Percentiles rank a stretch among this genome's conserved stretches.
phyloP scores from a whole-genome alignment of 2,329 filamentous ascomycete genomes.

The Colletotrichum musicola region DNA sequence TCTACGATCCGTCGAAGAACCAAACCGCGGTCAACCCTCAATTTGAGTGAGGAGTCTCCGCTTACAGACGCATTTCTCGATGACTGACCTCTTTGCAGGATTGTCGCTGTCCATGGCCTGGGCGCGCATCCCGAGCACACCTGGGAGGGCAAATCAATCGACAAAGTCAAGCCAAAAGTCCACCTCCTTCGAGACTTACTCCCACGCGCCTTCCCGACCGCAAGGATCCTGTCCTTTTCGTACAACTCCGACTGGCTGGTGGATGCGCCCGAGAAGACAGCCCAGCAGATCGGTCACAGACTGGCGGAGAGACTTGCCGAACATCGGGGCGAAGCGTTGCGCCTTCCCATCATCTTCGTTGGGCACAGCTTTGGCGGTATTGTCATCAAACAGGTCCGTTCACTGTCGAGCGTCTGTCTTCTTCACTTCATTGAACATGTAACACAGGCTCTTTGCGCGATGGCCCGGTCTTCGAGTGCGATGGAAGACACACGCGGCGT shows the following conservation, averaged over 20 bases:
- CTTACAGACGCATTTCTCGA: too few species aligned
- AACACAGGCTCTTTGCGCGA: neutral
- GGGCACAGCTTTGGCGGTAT: constrained; percentile 19
- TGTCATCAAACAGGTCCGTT: constrained; percentile 15
- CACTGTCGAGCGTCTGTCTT: neutral
- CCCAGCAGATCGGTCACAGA: constrained; percentile 36
- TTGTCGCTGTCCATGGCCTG: constrained; percentile 42
- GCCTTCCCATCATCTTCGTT: constrained; percentile 40
- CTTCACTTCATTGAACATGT: neutral
- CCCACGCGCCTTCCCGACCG: constrained; percentile 33
- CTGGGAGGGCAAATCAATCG: constrained; percentile 21
- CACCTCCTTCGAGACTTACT: constrained; percentile 3
- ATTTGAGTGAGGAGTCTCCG: too few species aligned
- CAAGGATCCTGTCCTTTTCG: constrained; percentile 40
- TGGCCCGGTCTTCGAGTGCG: neutral
- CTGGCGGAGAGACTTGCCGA: constrained; percentile 28
- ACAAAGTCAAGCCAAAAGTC: neutral
- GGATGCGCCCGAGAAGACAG: constrained; percentile 39
- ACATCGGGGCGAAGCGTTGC: constrained; percentile 17
- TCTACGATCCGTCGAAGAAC: too few species aligned
- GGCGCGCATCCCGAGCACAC: constrained; percentile 40
- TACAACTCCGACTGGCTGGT: constrained; percentile 43
- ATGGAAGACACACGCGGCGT: constrained; percentile 5
- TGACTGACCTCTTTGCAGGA: constrained; percentile 17
- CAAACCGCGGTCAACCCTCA: too few species aligned